Percentiles rank a stretch among this genome's conserved stretches.
phyloP scores from a whole-genome alignment of 129 eudicot species.

The Flaveria sonorensis region DNA sequence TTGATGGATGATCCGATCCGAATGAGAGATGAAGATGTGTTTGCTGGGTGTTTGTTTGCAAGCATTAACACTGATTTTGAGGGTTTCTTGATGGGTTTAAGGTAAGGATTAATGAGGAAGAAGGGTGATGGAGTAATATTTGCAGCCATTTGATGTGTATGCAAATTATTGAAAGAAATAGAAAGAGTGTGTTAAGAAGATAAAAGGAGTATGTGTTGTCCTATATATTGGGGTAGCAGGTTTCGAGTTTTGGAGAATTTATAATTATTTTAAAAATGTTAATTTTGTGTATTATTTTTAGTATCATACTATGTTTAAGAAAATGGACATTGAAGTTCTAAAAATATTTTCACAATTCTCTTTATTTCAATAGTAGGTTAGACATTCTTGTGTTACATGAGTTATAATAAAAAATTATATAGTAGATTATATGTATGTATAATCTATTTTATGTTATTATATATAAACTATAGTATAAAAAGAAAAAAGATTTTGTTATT shows the following conservation, averaged over 20 bases:
- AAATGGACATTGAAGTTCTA: too few species aligned
- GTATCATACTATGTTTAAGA: too few species aligned
- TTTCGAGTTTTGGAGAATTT: neutral
- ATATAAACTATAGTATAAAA: too few species aligned
- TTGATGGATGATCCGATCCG: slow-evolving; percentile 52
- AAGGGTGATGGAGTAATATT: slow-evolving; percentile 35
- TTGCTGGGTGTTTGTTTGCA: slow-evolving; percentile 34
- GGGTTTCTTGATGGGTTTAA: slow-evolving; percentile 38
- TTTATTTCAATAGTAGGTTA: too few species aligned
- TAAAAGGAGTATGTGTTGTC: slow-evolving; percentile 29
- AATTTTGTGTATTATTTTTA: too few species aligned
- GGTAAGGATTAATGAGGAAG: slow-evolving; percentile 20
- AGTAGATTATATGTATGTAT: too few species aligned
- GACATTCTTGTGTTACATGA: too few species aligned
- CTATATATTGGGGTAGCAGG: slow-evolving; percentile 9
- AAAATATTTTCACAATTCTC: too few species aligned
- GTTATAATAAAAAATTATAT: too few species aligned
- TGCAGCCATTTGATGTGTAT: slow-evolving; percentile 26
- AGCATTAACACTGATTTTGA: slow-evolving; percentile 33
- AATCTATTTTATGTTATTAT: too few species aligned
- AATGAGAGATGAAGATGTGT: slow-evolving; percentile 39
- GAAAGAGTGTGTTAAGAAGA: slow-evolving; percentile 18
- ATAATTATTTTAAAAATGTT: neutral
- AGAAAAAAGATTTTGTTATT: too few species aligned
- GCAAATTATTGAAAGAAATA: slow-evolving; percentile 13